Percentiles rank a stretch among this genome's conserved stretches.
Conservation (phyloP, 169 alveolate species). For the Plasmodium billcollinsi region DNA sequence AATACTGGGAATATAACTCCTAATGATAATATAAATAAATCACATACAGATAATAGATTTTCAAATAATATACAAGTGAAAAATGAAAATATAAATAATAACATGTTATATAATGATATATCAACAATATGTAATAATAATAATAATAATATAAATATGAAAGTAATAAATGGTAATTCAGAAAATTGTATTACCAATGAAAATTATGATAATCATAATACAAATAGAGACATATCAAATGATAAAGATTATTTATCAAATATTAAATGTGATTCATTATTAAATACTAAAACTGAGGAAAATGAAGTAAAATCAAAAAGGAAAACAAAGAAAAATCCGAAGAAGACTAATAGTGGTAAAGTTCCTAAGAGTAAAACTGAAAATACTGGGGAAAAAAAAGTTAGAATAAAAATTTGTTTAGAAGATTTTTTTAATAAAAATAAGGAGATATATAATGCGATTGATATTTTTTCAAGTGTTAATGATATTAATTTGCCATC, state of each 20-base stretch:
- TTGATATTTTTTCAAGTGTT: constrained; percentile 15
- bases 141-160: not conserved
- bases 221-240: not conserved
- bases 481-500: constrained; percentile 48
- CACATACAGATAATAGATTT: not conserved
- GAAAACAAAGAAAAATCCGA: constrained; percentile 5
- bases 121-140: not conserved
- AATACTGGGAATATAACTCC: not conserved
- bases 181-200: not conserved
- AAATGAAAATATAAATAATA: not conserved
- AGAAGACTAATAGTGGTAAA: constrained; percentile 8
- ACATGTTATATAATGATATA: not conserved
- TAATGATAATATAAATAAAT: constrained; percentile 9
- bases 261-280: not conserved
- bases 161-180: not conserved
- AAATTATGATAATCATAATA: not conserved
- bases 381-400: constrained; percentile 37
- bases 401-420: constrained; percentile 38
- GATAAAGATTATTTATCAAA: not conserved
- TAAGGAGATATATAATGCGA: constrained; percentile 49
- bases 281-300: not conserved
- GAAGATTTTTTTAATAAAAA: constrained; percentile 48
- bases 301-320: constrained; percentile 16
- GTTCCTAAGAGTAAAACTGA: constrained; percentile 23
- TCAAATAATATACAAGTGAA: not conserved